A percentile compares a stretch with the other conserved stretches of the same genome.
Conservation (phyloP, 176 grass and related monocot species). For the Elaeis guineensis region DNA sequence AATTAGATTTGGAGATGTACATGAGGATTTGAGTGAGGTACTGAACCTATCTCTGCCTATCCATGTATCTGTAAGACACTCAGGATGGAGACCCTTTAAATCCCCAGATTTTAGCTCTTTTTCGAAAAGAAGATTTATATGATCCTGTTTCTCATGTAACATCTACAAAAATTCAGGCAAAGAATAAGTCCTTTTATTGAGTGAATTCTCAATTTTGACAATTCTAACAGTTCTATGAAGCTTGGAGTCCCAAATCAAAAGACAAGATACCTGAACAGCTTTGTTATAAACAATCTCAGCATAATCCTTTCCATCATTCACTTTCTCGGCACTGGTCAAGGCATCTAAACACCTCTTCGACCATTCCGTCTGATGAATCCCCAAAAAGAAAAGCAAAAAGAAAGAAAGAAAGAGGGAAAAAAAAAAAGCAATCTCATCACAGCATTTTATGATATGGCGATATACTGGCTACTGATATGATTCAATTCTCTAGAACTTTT, state of each 20-base stretch:
- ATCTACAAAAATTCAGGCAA: constrained; percentile 40
- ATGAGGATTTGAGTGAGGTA: too few relatives aligned
- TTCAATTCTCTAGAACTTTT: too few relatives aligned
- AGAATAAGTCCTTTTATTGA: too few relatives aligned
- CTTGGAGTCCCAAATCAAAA: neutral
- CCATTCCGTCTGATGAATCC: constrained; percentile 54
- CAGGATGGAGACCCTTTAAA: constrained; percentile 70
- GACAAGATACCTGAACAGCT: constrained; percentile 50
- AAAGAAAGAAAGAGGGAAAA: neutral
- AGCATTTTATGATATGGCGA: too few relatives aligned
- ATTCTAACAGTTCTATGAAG: too few relatives aligned
- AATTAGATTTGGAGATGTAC: too few relatives aligned
- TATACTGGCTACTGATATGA: too few relatives aligned
- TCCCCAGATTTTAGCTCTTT: constrained; percentile 53
- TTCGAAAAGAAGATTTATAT: constrained; percentile 49
- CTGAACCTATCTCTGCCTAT: constrained; percentile 62
- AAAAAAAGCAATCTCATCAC: too few relatives aligned
- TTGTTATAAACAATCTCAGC: constrained; percentile 72
- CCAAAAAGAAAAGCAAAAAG: constrained; percentile 2
- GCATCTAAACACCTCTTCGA: constrained; percentile 71
- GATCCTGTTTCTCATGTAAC: constrained; percentile 74
- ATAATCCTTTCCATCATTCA: constrained; percentile 76
- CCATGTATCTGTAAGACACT: constrained; percentile 98
- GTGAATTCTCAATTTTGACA: too few relatives aligned
- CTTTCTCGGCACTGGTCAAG: constrained; percentile 41